Percentiles rank a stretch among this genome's conserved stretches.
phyloP scores from a whole-genome alignment of 2,329 filamentous ascomycete genomes.

The Biscogniauxia sp. region DNA sequence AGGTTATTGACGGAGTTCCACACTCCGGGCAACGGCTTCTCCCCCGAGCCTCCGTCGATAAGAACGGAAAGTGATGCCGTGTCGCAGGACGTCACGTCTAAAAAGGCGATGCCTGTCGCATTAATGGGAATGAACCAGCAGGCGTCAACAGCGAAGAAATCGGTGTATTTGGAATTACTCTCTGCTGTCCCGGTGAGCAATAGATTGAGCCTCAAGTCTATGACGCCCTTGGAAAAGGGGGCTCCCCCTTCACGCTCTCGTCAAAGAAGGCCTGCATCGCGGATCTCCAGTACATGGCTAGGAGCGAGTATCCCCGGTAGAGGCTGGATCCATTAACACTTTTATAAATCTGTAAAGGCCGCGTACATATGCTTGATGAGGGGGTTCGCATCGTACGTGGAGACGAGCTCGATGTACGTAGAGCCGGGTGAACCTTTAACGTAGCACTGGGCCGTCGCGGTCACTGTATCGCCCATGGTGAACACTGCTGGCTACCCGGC shows the following conservation, averaged over 20 bases:
- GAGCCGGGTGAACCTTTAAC: conserved; percentile 1
- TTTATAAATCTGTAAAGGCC: conserved; percentile 7
- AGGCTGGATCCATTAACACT: conserved; percentile 2
- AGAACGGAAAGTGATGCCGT: not conserved
- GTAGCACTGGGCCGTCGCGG: conserved; percentile 9
- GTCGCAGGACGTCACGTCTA: not conserved
- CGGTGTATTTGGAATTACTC: not conserved
- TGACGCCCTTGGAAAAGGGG: conserved; percentile 6
- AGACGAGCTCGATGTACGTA: conserved; percentile 8
- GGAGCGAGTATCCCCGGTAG: conserved; percentile 10
- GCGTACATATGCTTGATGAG: not conserved
- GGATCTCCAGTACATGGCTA: conserved; percentile 11
- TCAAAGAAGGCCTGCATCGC: conserved; percentile 11
- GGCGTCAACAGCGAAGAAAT: conserved; percentile 4
- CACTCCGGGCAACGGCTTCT: too few species aligned
- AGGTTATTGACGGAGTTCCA: conserved; percentile 7
- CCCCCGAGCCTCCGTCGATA: not conserved
- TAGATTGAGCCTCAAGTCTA: conserved; percentile 1
- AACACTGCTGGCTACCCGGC: not conserved
- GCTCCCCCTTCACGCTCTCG: not conserved
- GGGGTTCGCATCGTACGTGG: conserved; percentile 10
- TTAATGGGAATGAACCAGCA: conserved; percentile 13
- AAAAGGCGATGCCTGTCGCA: conserved; percentile 8
- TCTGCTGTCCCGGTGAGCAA: not conserved
- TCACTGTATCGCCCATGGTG: not conserved